Evolutionary conservation across 768 basidiomycete species (phyloP).

Genomic region (Boletus barrowsii): DNA sequence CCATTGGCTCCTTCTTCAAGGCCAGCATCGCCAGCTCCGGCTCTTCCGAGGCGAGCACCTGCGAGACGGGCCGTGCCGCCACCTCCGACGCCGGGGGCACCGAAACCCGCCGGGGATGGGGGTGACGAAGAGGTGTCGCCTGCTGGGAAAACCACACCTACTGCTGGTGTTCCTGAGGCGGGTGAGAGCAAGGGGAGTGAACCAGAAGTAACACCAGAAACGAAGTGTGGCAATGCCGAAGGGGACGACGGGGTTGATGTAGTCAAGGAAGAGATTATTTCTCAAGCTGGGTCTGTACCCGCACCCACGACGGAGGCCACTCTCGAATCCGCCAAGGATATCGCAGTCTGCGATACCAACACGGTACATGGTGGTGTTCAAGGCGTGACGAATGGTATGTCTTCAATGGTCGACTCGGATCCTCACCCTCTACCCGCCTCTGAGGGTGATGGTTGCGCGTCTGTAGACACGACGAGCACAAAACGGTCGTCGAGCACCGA

Average conservation of each 20-base stretch:
- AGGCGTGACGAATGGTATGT: neutral
- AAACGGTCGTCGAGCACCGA: conserved; percentile 25
- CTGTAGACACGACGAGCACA: conserved; percentile 23
- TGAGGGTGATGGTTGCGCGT: conserved; percentile 9
- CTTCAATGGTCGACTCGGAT: neutral
- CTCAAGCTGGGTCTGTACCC: neutral
- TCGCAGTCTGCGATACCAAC: neutral
- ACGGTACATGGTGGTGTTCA: too few species aligned
- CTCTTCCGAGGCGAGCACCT: conserved; percentile 60
- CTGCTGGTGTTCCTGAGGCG: neutral
- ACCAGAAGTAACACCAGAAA: neutral
- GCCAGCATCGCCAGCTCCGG: conserved; percentile 34
- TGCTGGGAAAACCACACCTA: neutral
- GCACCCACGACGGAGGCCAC: neutral
- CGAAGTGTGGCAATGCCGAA: neutral
- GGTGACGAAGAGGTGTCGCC: conserved; percentile 4
- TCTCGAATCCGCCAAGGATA: neutral
- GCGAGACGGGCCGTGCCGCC: conserved; percentile 41
- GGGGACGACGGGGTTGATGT: neutral
- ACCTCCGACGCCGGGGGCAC: conserved; percentile 8
- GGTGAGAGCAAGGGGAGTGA: neutral
- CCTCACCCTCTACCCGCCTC: neutral
- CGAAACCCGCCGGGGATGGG: neutral
- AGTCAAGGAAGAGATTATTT: neutral
- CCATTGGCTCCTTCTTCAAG: conserved; percentile 34